Evolutionary conservation across 495 filamentous ascomycete species (phyloP).

Genomic region (Podospora pseudopauciseta): DNA sequence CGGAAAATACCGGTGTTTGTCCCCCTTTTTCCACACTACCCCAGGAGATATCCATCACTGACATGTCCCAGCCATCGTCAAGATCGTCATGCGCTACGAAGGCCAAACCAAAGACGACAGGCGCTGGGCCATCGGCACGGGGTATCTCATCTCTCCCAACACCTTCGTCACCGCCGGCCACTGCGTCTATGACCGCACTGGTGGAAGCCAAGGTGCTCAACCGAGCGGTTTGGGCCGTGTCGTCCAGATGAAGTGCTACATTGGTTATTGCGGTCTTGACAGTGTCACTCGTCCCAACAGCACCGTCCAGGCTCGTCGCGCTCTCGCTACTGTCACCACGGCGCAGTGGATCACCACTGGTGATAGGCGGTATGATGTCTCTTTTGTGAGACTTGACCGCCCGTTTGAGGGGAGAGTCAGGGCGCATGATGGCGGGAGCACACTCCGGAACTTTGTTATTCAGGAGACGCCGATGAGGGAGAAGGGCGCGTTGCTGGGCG

Average conservation of each 20-base stretch:
- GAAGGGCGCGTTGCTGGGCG: neutral
- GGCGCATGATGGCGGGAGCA: neutral
- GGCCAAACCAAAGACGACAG: neutral
- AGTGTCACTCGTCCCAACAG: neutral
- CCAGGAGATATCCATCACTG: neutral
- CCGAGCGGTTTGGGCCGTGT: neutral
- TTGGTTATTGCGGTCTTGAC: neutral
- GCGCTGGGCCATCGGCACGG: neutral
- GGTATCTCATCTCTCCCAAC: neutral
- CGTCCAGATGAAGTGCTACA: neutral
- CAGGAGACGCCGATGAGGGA: neutral
- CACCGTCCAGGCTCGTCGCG: neutral
- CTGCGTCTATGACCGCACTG: neutral
- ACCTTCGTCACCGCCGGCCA: neutral
- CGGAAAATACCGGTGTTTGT: neutral
- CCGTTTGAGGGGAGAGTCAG: neutral
- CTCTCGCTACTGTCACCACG: neutral
- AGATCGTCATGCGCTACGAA: neutral
- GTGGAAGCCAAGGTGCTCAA: neutral
- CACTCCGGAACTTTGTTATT: neutral
- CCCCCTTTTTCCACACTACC: neutral
- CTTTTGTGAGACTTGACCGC: neutral
- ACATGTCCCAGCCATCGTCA: neutral
- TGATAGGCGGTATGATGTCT: neutral
- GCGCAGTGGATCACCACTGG: neutral